Conservation (phyloP, 176 grass and related monocot genomes). For the Tillandsia leiboldiana region DNA sequence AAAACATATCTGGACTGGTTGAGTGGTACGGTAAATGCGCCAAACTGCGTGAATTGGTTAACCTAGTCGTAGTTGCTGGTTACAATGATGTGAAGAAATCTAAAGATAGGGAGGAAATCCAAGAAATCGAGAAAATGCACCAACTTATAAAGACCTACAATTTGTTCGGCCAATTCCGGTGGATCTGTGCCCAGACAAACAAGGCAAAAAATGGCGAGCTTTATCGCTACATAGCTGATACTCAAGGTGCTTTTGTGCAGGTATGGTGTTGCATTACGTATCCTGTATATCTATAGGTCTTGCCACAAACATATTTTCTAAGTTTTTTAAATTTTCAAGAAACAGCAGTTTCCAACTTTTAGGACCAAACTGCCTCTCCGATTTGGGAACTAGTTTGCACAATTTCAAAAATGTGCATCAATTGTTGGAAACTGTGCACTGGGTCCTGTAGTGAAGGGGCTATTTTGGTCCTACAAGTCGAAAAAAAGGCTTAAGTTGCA, state of each 20-base stretch:
- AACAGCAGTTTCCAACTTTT: too few species aligned
- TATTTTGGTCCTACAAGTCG: too few species aligned
- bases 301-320: too few species aligned
- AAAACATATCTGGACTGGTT: constrained; percentile 91
- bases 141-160: constrained; percentile 56
- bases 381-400: background rate
- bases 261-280: constrained; percentile 22
- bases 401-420: background rate
- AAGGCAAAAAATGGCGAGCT: constrained; percentile 71
- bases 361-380: too few species aligned
- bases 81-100: constrained; percentile 66
- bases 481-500: too few species aligned
- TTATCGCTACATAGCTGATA: constrained; percentile 93
- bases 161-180: constrained; percentile 79
- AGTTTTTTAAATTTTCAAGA: too few species aligned
- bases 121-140: constrained; percentile 91
- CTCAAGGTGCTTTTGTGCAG: constrained; percentile 81
- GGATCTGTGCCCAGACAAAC: constrained; percentile 92
- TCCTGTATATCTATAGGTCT: too few species aligned
- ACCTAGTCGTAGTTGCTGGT: constrained; percentile 84
- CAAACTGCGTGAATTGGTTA: constrained; percentile 55
- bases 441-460: too few species aligned
- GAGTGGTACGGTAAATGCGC: constrained; percentile 52
- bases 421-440: too few species aligned
- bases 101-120: constrained; percentile 71